Conservation (phyloP, 495 filamentous ascomycete genomes). For the Penicillium ochrochloron region DNA sequence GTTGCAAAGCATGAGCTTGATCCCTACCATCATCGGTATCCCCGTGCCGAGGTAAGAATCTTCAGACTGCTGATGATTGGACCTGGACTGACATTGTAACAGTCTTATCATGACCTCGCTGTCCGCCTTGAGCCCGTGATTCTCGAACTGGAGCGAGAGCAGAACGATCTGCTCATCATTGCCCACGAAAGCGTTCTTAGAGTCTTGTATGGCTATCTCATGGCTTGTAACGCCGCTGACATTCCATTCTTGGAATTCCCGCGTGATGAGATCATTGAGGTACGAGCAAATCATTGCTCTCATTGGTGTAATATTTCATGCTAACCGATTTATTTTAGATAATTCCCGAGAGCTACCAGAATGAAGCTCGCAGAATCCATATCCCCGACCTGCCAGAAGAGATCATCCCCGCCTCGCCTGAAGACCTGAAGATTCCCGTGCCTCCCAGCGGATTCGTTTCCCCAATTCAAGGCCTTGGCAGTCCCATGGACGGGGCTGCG, state of each 20-base stretch:
- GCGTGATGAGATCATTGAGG: constrained; percentile 95
- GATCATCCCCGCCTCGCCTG: constrained; percentile 73
- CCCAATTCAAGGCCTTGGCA: constrained; percentile 54
- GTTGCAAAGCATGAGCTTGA: constrained; percentile 91
- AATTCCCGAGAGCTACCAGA: constrained; percentile 96
- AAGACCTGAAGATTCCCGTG: constrained; percentile 84
- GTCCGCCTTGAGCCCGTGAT: constrained; percentile 99
- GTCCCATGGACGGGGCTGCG: constrained; percentile 44
- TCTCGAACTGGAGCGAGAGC: constrained; percentile 94
- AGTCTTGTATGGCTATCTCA: constrained; percentile 95
- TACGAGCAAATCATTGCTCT: constrained; percentile 31
- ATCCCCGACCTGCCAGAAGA: constrained; percentile 66
- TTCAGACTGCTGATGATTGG: neutral
- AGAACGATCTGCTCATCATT: constrained; percentile 96
- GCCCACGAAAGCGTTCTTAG: constrained; percentile 96
- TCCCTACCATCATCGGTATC: constrained; percentile 97
- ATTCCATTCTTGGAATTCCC: constrained; percentile 95
- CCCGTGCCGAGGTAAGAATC: constrained; percentile 80
- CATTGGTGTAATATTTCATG: constrained; percentile 15
- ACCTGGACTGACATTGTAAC: constrained; percentile 20
- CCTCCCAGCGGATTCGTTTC: constrained; percentile 60
- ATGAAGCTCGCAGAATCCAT: constrained; percentile 85
- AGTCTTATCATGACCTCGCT: constrained; percentile 98
- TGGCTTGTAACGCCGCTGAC: constrained; percentile 96
- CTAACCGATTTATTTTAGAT: constrained; percentile 58